These are phyloP conservation scores for Leccinum ponderosum DNA, from an alignment of 1,284 basidiomycete species.

Conservation along the genomic window DNA sequence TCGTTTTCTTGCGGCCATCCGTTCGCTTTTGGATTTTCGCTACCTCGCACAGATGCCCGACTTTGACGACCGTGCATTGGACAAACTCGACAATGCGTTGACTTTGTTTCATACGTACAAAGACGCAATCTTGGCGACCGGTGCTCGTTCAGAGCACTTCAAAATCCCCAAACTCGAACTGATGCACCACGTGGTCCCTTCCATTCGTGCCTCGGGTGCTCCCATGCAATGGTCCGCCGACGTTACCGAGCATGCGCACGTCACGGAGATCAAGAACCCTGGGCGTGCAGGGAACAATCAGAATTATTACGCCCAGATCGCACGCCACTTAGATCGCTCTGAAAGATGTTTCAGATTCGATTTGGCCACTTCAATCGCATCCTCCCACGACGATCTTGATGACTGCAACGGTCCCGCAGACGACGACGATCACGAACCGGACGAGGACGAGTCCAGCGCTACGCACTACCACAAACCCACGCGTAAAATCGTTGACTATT, in stretches of 20 bases:
- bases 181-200: neutral
- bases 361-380: neutral
- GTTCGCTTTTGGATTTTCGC: neutral
- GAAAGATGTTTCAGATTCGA: neutral
- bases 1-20: neutral
- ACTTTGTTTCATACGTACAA: conserved; percentile 2
- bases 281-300: neutral
- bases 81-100: neutral
- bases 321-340: neutral
- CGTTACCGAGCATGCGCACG: neutral
- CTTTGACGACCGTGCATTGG: neutral
- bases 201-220: neutral
- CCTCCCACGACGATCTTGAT: neutral
- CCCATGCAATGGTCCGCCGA: neutral
- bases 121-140: neutral
- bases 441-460: neutral
- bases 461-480: neutral
- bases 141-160: neutral
- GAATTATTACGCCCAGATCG: neutral
- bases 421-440: neutral
- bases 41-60: neutral
- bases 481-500: neutral
- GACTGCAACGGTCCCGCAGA: neutral
- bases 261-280: neutral
- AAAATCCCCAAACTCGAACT: conserved; percentile 4